Evolutionary conservation across 306 rosid genomes (phyloP).

Genomic region (Carpinus viminea): DNA sequence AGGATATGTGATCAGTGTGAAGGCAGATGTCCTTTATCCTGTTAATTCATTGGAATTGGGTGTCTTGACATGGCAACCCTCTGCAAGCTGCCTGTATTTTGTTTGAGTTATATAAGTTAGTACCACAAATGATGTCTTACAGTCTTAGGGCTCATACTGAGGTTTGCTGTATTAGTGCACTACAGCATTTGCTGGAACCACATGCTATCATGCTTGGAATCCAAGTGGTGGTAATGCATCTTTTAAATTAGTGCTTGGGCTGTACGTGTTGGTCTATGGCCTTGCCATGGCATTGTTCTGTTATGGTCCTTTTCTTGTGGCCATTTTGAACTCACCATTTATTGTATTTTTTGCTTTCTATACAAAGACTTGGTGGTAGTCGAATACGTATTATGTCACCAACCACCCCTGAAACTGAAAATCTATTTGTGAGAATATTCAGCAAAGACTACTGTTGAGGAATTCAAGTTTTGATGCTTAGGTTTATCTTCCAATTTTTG

Average conservation of each 20-base stretch:
- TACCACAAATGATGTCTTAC: not conserved
- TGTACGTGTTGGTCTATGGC: not conserved
- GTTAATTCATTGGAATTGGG: not conserved
- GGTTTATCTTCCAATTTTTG: not conserved
- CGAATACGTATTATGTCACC: not conserved
- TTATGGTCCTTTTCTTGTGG: not conserved
- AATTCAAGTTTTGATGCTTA: not conserved
- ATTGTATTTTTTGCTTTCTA: not conserved
- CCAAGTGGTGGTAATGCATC: not conserved
- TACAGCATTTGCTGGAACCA: not conserved
- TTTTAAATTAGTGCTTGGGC: not conserved
- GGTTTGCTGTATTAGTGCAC: not conserved
- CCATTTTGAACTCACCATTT: not conserved
- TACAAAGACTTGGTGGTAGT: not conserved
- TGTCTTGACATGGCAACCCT: not conserved
- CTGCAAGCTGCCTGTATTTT: constrained; percentile 2
- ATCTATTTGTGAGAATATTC: too few species aligned
- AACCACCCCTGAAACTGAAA: not conserved
- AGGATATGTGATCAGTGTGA: not conserved
- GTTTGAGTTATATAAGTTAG: not conserved
- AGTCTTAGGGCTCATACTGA: not conserved
- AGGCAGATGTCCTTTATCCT: not conserved
- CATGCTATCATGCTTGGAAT: not conserved
- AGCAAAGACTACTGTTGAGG: too few species aligned
- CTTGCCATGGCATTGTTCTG: not conserved